A percentile compares a stretch with the other conserved stretches of the same genome.
Evolutionary conservation across 139 green algal species (phyloP).

Genomic region (Asterochloris erici): DNA sequence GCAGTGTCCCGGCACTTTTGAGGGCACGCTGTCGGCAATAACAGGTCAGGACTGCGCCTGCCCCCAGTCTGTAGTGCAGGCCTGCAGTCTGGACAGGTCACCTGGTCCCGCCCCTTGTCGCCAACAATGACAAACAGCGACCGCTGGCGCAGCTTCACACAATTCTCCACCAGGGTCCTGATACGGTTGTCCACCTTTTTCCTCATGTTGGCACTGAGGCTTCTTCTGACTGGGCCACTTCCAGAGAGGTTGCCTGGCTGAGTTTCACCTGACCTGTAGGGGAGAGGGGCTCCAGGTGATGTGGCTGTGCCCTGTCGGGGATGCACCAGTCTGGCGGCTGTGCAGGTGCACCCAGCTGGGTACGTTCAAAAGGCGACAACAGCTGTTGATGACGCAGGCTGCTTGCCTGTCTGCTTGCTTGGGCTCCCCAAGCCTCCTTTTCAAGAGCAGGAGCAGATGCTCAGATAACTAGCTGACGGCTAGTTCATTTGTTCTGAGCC

Average conservation of each 20-base stretch:
- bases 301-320: neutral
- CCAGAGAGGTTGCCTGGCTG: neutral
- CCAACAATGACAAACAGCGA: conserved; percentile 95
- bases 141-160: conserved; percentile 84
- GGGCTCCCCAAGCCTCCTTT: no score
- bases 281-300: no score
- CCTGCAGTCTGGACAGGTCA: no score
- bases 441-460: no score
- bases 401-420: no score
- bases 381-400: no score
- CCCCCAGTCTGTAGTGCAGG: neutral
- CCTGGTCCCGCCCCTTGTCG: conserved; percentile 92
- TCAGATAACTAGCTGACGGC: no score
- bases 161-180: conserved; percentile 95
- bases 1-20: no score
- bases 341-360: neutral
- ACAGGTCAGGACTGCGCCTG: no score
- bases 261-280: neutral
- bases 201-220: conserved; percentile 69
- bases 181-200: conserved; percentile 98
- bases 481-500: no score
- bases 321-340: neutral
- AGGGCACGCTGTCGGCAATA: no score
- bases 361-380: neutral
- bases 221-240: neutral